Conservation (phyloP, 1,284 basidiomycete species). For the Malassezia psittaci region DNA sequence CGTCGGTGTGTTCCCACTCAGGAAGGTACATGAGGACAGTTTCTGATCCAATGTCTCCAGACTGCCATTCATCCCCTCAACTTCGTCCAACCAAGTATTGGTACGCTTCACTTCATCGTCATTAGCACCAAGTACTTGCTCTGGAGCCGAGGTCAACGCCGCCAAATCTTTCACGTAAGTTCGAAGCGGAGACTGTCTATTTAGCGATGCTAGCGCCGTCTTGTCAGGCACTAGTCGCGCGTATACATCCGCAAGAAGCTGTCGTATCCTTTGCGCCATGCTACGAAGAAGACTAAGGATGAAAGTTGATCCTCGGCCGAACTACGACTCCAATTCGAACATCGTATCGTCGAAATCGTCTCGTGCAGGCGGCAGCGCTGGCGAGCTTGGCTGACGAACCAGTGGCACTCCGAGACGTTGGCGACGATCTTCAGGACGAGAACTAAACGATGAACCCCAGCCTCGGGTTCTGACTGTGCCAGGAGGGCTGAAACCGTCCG, state of each 20-base stretch:
- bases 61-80: slow-evolving; percentile 26
- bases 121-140: slow-evolving; percentile 9
- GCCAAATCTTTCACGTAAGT: slow-evolving; percentile 13
- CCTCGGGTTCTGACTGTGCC: slow-evolving; percentile 7
- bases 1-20: slow-evolving; percentile 33
- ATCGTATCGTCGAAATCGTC: slow-evolving; percentile 42
- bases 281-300: background rate
- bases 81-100: slow-evolving; percentile 19
- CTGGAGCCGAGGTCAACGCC: slow-evolving; percentile 6
- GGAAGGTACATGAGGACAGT: slow-evolving; percentile 33
- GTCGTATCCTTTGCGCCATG: slow-evolving; percentile 8
- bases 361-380: slow-evolving; percentile 28
- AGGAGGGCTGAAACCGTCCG: background rate
- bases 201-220: slow-evolving; percentile 6
- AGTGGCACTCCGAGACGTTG: background rate
- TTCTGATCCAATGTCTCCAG: slow-evolving; percentile 26
- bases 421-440: slow-evolving; percentile 8
- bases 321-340: slow-evolving; percentile 41
- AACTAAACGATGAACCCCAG: background rate
- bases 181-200: slow-evolving; percentile 3
- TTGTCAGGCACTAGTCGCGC: slow-evolving; percentile 9
- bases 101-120: slow-evolving; percentile 4
- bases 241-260: slow-evolving; percentile 17
- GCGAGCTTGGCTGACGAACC: slow-evolving; percentile 19
- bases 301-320: background rate